Percentiles rank a stretch among this genome's conserved stretches.
Conservation (phyloP, 1,284 basidiomycete genomes). For the Tausonia pullulans region DNA sequence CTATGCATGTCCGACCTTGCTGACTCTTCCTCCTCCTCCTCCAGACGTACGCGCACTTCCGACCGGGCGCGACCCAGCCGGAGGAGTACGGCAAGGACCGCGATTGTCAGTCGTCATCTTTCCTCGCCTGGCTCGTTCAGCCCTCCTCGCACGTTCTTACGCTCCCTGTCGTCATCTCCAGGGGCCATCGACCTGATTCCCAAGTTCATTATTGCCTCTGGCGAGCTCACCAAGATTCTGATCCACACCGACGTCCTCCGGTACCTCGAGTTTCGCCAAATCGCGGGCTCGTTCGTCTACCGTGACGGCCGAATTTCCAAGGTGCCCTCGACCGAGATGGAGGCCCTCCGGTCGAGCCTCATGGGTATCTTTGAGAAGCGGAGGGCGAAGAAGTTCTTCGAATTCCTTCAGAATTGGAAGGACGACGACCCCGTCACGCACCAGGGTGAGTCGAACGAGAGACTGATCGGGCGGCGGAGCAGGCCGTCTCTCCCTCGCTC, state of each 20-base stretch:
- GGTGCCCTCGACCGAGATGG: slow-evolving; percentile 95
- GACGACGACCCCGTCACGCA: slow-evolving; percentile 90
- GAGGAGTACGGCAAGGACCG: slow-evolving; percentile 56
- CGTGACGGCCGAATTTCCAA: slow-evolving; percentile 95
- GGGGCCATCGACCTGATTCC: slow-evolving; percentile 38
- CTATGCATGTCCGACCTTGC: neutral
- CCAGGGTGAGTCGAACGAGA: slow-evolving; percentile 53
- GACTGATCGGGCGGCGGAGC: neutral
- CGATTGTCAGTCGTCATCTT: slow-evolving; percentile 48
- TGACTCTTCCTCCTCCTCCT: neutral
- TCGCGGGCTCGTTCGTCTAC: slow-evolving; percentile 95
- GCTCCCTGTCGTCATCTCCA: neutral
- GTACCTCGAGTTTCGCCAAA: slow-evolving; percentile 99
- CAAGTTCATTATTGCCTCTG: slow-evolving; percentile 96
- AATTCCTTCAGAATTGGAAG: slow-evolving; percentile 91
- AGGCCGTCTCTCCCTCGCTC: neutral
- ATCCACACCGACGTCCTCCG: slow-evolving; percentile 98
- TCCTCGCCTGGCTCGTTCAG: neutral
- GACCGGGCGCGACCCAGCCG: slow-evolving; percentile 57
- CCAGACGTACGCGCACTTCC: slow-evolving; percentile 94
- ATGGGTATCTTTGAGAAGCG: slow-evolving; percentile 99
- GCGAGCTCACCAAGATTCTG: slow-evolving; percentile 94
- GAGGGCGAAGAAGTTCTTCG: slow-evolving; percentile 96
- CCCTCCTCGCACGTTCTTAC: neutral
- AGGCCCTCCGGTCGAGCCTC: slow-evolving; percentile 84